Evolutionary conservation across 371 early-diverging fungal genomes (phyloP), one percentile per base, ranked within the genome.

Genomic region (Dentiscutata heterogama): DNA sequence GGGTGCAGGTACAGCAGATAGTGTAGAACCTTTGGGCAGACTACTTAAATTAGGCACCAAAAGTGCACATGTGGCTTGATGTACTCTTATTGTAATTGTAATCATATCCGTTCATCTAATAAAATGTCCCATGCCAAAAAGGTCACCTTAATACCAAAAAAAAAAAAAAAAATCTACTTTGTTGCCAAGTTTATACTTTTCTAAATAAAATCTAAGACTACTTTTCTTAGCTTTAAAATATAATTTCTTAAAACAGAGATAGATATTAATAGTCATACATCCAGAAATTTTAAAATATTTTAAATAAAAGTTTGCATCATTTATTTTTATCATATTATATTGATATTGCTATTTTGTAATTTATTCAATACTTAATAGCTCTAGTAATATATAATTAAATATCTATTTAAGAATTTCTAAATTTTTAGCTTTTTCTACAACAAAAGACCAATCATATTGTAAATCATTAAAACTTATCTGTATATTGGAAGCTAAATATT

Each of bases 301-400:
- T 6, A 7, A 60, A 25, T 60, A 25, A 11, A 60, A 60, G 0
- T 60, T 60, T 60, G 10, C 25, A 60, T 60, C 60, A 25, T 60
- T 0, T 60, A 60, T 60, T 5, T 60, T 60, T 22, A 60, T 27
- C 58, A n/a, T 10, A 13, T 6, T 75, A 2, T 27, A 11, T 25
- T 42, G 50, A 75, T 75, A 75, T 31, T 60, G 42, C 76, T 20
- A 75, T 75, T 75, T 75, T 75, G 11, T 60, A 78, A 75, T 75
- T 56, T 75, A 5, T 75, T 75, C 13, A 42, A 22, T 7, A 1
- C 2, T n/a, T 50, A 2, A 51, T 60, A 29, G 2, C 3, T 25
- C 64, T 14, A 10, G 29, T 29, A 65, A n/a, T 29, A 78, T 78
- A 4, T 78, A 65, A n/a, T 78, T 78, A 25, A 10, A 78, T 29